phyloP scores from a whole-genome alignment of 495 filamentous ascomycete species.

The Talaromyces adpressus region DNA sequence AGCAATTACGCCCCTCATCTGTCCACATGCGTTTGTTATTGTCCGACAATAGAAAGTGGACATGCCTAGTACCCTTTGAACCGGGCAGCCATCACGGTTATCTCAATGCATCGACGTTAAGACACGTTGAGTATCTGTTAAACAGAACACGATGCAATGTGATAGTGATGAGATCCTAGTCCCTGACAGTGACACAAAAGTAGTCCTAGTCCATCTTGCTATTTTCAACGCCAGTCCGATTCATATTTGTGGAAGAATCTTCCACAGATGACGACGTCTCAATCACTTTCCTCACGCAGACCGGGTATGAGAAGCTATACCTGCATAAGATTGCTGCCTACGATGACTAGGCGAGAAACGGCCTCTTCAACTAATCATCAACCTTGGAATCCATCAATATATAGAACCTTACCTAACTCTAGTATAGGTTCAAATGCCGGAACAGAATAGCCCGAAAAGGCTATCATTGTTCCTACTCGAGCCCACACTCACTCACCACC shows the following conservation, averaged over 20 bases:
- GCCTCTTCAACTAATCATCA: background rate
- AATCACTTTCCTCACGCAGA: background rate
- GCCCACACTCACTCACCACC: background rate
- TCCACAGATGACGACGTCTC: background rate
- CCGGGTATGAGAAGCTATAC: background rate
- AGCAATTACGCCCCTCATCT: background rate
- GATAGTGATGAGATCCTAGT: conserved; percentile 1
- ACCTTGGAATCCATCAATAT: background rate
- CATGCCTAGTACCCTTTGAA: background rate
- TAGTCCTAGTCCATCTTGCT: background rate
- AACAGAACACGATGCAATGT: background rate
- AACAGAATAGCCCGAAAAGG: background rate
- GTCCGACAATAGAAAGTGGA: background rate
- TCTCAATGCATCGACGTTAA: background rate
- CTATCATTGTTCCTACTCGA: background rate
- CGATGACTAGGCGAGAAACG: background rate
- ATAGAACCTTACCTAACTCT: background rate
- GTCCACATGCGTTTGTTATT: background rate
- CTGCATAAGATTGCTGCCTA: background rate
- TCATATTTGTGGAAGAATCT: background rate
- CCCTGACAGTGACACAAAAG: background rate
- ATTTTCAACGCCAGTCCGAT: background rate
- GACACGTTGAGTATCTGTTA: background rate
- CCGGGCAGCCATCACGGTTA: background rate
- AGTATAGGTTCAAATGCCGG: too few species aligned